phyloP scores from a whole-genome alignment of 2,329 filamentous ascomycete genomes.

The Teratosphaeria viscida region DNA sequence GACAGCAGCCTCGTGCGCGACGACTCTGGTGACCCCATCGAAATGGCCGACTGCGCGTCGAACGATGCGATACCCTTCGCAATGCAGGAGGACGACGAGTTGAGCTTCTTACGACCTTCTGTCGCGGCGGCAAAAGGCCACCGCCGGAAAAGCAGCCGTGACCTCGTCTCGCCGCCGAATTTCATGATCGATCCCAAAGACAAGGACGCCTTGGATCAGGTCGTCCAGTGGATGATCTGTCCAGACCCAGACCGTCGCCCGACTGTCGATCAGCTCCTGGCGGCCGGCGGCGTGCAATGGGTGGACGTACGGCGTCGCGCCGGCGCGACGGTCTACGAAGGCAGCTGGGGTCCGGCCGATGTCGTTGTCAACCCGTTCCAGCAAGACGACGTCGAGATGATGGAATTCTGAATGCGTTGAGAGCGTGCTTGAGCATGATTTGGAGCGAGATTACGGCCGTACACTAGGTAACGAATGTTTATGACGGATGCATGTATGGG shows the following conservation, averaged over 20 bases:
- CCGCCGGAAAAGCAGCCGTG: constrained; percentile 28
- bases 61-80: constrained; percentile 18
- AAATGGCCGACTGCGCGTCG: constrained; percentile 22
- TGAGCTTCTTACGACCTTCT: constrained; percentile 26
- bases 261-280: constrained; percentile 60
- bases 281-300: constrained; percentile 67
- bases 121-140: constrained; percentile 11
- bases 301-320: constrained; percentile 65
- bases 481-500: background rate
- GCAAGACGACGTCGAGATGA: constrained; percentile 48
- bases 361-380: constrained; percentile 39
- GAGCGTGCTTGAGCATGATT: background rate
- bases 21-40: constrained; percentile 54
- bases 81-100: constrained; percentile 27
- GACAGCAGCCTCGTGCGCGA: constrained; percentile 64
- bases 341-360: constrained; percentile 79
- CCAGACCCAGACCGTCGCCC: constrained; percentile 66
- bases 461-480: background rate
- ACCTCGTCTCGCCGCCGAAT: constrained; percentile 59
- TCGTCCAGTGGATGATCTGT: constrained; percentile 81
- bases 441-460: background rate
- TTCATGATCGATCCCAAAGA: constrained; percentile 80
- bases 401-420: constrained; percentile 34
- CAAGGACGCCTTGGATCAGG: constrained; percentile 64
- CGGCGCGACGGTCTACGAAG: constrained; percentile 91